A percentile compares a stretch with the other conserved stretches of the same genome.
phyloP scores from a whole-genome alignment of 2,329 filamentous ascomycete genomes.

The Cladosporium sp. region DNA sequence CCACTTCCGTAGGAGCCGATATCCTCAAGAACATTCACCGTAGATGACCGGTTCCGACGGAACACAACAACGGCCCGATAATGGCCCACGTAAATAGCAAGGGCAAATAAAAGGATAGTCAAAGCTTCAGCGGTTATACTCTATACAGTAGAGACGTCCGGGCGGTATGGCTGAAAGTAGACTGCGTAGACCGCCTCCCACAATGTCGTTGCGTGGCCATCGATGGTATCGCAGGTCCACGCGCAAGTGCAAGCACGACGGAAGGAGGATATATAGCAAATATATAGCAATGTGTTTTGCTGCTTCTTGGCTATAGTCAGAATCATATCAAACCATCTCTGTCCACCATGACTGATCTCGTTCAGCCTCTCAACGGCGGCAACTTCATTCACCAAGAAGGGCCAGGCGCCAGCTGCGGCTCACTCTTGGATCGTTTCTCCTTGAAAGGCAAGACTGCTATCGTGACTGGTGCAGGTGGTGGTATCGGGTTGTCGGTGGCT shows the following conservation, averaged over 20 bases:
- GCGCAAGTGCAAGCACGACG: background rate
- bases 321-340: background rate
- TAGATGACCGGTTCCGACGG: background rate
- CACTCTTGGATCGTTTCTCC: slow-evolving; percentile 32
- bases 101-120: background rate
- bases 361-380: slow-evolving; percentile 6
- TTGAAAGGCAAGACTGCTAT: slow-evolving; percentile 43
- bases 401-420: background rate
- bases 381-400: slow-evolving; percentile 5
- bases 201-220: background rate
- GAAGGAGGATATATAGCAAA: background rate
- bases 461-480: slow-evolving; percentile 49
- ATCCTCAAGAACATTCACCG: background rate
- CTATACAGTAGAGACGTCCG: background rate
- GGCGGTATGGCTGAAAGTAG: background rate
- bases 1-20: background rate
- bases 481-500: slow-evolving; percentile 32
- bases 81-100: background rate
- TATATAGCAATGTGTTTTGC: background rate
- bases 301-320: background rate
- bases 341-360: background rate
- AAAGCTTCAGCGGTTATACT: background rate
- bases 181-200: background rate
- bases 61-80: background rate
- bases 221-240: background rate